Percentiles rank a stretch among this genome's conserved stretches.
phyloP scores from a whole-genome alignment of 176 grass and related monocot species.

The Triticum urartu region DNA sequence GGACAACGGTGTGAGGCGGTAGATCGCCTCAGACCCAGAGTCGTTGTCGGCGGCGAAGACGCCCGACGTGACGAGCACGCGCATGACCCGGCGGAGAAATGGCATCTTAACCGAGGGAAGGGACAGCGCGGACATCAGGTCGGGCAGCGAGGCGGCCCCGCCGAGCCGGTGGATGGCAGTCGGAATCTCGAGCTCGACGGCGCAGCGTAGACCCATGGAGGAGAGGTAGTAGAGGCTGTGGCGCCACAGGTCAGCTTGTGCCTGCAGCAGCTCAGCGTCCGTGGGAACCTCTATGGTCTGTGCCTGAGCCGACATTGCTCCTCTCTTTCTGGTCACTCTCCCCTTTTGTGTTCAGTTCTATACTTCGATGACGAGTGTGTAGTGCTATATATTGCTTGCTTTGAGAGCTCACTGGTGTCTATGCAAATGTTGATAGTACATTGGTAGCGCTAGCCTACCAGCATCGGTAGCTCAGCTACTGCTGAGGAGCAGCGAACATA shows the following conservation, averaged over 20 bases:
- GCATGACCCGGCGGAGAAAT: not conserved
- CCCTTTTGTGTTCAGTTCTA: no score
- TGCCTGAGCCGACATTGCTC: not conserved
- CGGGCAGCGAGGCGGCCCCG: not conserved
- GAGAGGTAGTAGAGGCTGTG: constrained; percentile 9
- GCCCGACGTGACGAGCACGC: not conserved
- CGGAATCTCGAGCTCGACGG: not conserved
- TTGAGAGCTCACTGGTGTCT: no score
- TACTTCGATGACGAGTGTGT: no score
- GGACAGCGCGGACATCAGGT: not conserved
- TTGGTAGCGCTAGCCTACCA: no score
- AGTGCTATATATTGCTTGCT: no score
- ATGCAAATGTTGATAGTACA: no score
- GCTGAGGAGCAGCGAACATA: no score
- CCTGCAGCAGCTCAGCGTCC: constrained; percentile 8
- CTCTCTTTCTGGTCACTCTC: no score
- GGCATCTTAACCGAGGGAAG: not conserved
- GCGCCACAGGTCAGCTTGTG: not conserved
- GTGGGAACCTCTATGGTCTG: not conserved
- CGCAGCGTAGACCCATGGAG: not conserved
- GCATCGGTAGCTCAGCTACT: no score
- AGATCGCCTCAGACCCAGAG: not conserved
- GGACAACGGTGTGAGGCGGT: not conserved
- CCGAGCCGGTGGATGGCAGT: not conserved
- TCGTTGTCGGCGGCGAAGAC: not conserved